phyloP scores from a whole-genome alignment of 805 yeast genomes.

The Myxozyma kluyveri region DNA sequence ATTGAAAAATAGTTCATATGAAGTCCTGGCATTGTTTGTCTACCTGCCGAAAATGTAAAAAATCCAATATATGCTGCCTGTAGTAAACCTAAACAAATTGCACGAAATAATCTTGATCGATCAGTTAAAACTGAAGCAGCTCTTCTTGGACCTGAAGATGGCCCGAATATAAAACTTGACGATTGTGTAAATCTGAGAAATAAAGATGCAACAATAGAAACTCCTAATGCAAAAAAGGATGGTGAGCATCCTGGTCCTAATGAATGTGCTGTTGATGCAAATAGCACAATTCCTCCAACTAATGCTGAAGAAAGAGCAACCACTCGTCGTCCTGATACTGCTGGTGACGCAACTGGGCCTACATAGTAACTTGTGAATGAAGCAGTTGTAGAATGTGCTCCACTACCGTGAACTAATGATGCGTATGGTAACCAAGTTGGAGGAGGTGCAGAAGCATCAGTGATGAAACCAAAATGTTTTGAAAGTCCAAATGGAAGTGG shows the following conservation, averaged over 20 bases:
- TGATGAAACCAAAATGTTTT: not conserved
- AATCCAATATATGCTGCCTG: constrained; percentile 9
- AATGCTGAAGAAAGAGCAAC: constrained; percentile 13
- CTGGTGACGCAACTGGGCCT: constrained; percentile 15
- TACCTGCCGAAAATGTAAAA: constrained; percentile 13
- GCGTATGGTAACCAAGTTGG: not conserved
- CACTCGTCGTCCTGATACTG: constrained; percentile 8
- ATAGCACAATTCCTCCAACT: constrained; percentile 8
- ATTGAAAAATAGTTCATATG: constrained; percentile 30
- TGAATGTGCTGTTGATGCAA: constrained; percentile 13
- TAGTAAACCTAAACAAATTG: constrained; percentile 17
- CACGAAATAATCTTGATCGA: constrained; percentile 13
- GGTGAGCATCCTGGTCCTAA: constrained; percentile 5
- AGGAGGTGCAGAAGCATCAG: not conserved
- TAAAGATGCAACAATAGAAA: constrained; percentile 8
- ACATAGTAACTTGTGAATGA: constrained; percentile 21
- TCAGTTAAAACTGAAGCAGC: constrained; percentile 18
- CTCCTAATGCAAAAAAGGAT: constrained; percentile 10
- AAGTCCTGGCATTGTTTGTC: constrained; percentile 24
- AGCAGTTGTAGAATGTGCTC: not conserved
- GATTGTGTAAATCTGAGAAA: constrained; percentile 7
- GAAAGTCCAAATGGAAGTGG: not conserved
- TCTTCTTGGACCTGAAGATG: constrained; percentile 3
- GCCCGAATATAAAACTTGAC: constrained; percentile 11
- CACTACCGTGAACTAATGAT: too few relatives aligned